A percentile compares a stretch with the other conserved stretches of the same genome.
Conservation (phyloP, 164 flowering plant species). For the Umbellularia californica region DNA sequence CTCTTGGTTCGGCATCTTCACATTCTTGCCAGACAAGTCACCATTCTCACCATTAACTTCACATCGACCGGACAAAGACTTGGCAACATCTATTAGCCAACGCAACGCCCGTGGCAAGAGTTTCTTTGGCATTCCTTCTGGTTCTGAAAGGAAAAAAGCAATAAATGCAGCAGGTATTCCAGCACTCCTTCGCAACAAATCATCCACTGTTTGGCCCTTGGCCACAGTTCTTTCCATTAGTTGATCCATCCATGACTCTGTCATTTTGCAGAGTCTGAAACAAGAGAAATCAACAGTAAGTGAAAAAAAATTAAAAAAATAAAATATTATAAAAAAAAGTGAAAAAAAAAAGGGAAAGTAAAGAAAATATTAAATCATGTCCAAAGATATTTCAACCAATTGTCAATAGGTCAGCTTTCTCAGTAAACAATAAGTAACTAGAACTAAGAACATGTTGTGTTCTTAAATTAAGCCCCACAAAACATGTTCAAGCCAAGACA, state of each 20-base stretch:
- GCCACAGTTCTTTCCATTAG: constrained; percentile 89
- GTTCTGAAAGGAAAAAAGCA: constrained; percentile 94
- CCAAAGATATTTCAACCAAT: background rate
- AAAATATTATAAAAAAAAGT: background rate
- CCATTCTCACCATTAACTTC: constrained; percentile 17
- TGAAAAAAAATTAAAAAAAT: too few species aligned
- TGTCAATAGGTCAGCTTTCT: background rate
- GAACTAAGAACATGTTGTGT: background rate
- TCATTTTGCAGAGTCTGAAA: constrained; percentile 77
- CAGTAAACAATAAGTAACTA: background rate
- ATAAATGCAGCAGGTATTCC: constrained; percentile 97
- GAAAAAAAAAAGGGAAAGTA: background rate
- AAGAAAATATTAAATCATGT: background rate
- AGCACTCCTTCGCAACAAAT: constrained; percentile 92
- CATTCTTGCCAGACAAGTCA: constrained; percentile 5
- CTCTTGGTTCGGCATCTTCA: constrained; percentile 18
- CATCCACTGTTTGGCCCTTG: constrained; percentile 89
- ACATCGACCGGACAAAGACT: constrained; percentile 29
- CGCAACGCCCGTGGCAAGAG: constrained; percentile 82
- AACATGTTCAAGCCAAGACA: background rate
- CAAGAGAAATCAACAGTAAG: constrained; percentile 1
- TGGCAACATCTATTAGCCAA: constrained; percentile 82
- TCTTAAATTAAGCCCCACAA: background rate
- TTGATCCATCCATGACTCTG: constrained; percentile 97
- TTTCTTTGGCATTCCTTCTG: constrained; percentile 93